Base-by-base conservation (phyloP, 495 filamentous ascomycete genomes). In the Penicillium atrosanguineum region DNA sequence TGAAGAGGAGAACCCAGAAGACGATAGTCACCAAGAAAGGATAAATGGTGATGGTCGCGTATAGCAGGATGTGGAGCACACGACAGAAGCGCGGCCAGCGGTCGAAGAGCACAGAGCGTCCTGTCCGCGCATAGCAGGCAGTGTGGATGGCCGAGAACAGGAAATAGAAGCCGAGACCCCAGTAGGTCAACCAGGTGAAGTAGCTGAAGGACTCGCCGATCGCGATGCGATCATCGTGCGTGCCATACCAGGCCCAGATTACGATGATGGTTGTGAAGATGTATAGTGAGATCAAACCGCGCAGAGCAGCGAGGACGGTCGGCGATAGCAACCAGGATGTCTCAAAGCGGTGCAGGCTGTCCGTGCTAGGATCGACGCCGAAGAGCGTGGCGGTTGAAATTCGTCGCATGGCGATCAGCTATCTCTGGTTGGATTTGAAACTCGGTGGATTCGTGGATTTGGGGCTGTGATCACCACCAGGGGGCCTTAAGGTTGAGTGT, bases 121-220 rank as follows among this genome's bases (percentile, higher is more conserved):
- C 82, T 12, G 67, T 73, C 21, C 73, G 69, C 19, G 80, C 80
- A 70, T 91, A 92, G 44, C 71, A 73, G 45, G 83, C 72, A 0
- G 86, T 89, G 72, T 95, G 90, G 19, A 82, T 43, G 4, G 82
- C 72, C 0, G 83, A 70, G 50, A 84, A 69, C 16, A 82, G 72
- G 67, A 85, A 86, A 75, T 94, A 95, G 73, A 92, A 93, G 18
- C 77, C 85, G 19, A 91, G 60, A 0, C 88, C 87, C 87, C 88
- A 93, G 75, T 87, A 92, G 5, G 85, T 87, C 45, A 88, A 68
- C 63, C 80, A 79, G 39, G 90, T 95, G 75, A 95, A 95, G 79
- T 80, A 95, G 57, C 82, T 86, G 77, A 93, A 94, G 44, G 72
- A 72, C 39, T 73, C 65, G 25, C 71, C 70, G 39, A 79, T 68